Base-by-base conservation (phyloP, 768 basidiomycete genomes). In the Crucibulum laeve region DNA sequence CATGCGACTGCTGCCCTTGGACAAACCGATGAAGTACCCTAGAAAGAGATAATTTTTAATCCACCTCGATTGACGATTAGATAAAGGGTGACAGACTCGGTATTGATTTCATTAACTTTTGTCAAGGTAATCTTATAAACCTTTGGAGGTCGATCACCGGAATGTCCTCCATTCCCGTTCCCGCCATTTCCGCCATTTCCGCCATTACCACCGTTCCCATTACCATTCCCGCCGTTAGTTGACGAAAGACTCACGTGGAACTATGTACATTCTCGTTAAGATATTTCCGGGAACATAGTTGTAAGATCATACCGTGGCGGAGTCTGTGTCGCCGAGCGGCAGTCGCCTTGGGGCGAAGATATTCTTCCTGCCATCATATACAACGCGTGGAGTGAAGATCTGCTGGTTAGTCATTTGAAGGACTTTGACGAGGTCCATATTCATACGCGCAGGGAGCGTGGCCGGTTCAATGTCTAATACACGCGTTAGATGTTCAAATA, bases 331-430 rank as follows among this genome's bases (percentile, higher is more conserved):
- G n/a, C 77, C 78, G 14, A 92, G 74, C 0, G 77, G 71, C 5
- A 91, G 64, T 42, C 70, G 64, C 22, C 71, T 67, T 10, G 78
- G 65, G 4, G 82, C 67, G 52, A 84, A 91, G 18, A 71, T 59
- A 45, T 91, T 91, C 60, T 90, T 91, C 17, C 83, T 71, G 0
- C 88, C 88, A 47, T 91, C 90, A 45, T 90, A 91, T 1, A 77
- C 84, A 8, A 71, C 81, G 3, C 70, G 77, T 2, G 79, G 80
- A 1, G 73, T 79, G 55, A 91, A 91, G 11, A 86, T 59, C 6
- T 71, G 59, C 0, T 78, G 78, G 0, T 79, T 77, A 1, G 74
- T 67, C 0, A 61, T 67, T 15, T 15, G 25, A 18, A 35, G 25
- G 4, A 35, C 40, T 43, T 46, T 46, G 41, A 91, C 80, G 0